Percentiles rank a stretch among this genome's conserved stretches.
These are phyloP conservation scores for Didymella sp. DNA, from an alignment of 2,329 filamentous ascomycete genomes.

Conservation along the genomic window DNA sequence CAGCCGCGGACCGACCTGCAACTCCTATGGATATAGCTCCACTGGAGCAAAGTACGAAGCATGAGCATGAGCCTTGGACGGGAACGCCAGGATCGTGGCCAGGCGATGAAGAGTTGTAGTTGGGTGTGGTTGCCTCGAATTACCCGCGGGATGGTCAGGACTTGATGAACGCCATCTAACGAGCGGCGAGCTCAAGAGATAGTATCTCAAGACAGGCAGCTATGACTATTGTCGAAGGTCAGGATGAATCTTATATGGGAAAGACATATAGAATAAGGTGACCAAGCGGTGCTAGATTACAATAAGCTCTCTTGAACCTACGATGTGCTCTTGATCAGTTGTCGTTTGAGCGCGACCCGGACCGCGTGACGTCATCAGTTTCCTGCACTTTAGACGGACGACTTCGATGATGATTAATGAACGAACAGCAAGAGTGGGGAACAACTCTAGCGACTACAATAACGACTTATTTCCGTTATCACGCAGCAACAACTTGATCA, in stretches of 20 bases:
- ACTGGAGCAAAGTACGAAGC: neutral
- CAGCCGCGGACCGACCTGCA: neutral
- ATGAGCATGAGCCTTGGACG: neutral
- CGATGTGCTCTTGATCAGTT: neutral
- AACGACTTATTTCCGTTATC: neutral
- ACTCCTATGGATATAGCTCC: constrained; percentile 4
- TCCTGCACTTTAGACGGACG: neutral
- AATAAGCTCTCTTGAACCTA: neutral
- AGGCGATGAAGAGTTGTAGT: neutral
- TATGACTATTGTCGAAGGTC: neutral
- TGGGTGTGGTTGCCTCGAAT: neutral
- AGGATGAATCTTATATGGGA: neutral
- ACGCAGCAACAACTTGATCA: neutral
- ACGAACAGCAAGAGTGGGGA: constrained; percentile 9
- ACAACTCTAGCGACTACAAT: neutral
- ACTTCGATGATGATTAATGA: constrained; percentile 21
- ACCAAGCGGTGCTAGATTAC: neutral
- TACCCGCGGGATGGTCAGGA: neutral
- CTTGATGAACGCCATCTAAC: neutral
- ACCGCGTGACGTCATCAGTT: constrained; percentile 14
- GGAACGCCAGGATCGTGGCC: neutral
- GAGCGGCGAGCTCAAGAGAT: neutral
- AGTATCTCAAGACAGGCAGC: neutral
- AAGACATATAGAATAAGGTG: neutral
- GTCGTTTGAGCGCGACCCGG: neutral